Base-by-base conservation (phyloP, 805 yeast species). In the Yarrowia osloensis region DNA sequence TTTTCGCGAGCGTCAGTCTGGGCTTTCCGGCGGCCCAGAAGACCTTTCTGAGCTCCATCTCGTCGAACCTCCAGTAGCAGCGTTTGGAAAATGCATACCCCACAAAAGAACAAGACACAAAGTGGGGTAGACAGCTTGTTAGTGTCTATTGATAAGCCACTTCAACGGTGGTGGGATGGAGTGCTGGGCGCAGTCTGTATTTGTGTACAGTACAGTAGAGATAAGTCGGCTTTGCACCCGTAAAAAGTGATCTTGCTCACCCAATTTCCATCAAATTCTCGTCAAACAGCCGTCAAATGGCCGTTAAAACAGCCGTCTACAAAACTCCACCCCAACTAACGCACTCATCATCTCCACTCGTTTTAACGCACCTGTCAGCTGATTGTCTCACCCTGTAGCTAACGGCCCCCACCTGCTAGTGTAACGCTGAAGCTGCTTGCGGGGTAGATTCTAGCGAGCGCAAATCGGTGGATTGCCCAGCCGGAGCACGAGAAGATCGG, bases 311-410 rank as follows among this genome's bases (percentile, higher is more conserved):
- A n/a, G n/a, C n/a, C n/a, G n/a, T n/a, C n/a, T n/a, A n/a, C n/a
- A n/a, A n/a, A 37, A 11, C 35, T 33, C 35, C 35, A 33, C 35
- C 13, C n/a, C 47, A 22, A 42, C 28, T 6, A 24, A 17, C 22
- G 6, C 19, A 3, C 40, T 9, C 40, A 35, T 17, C 7, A 19
- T n/a, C 22, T 39, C 42, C 9, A n/a, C 28, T 22, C 29, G n/a
- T 15, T 13, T 13, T 1, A 22, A 46, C 21, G 54, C 54, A 49
- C 24, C 24, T 49, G 24, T 49, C 54, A 49, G 54, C 54, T 49
- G 54, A 49, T 49, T 49, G 54, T 49, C 54, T 49, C 54, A 49
- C 50, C 50, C 50, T 46, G 54, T 4, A 11, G 22, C 35, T 28
- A 49, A 28, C 37, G 54, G 35, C 37, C 52, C 29, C 54, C 54